Evolutionary conservation across 2,329 filamentous ascomycete genomes (phyloP), one percentile per base, ranked within the genome.

Genomic region (Fusarium begoniae): DNA sequence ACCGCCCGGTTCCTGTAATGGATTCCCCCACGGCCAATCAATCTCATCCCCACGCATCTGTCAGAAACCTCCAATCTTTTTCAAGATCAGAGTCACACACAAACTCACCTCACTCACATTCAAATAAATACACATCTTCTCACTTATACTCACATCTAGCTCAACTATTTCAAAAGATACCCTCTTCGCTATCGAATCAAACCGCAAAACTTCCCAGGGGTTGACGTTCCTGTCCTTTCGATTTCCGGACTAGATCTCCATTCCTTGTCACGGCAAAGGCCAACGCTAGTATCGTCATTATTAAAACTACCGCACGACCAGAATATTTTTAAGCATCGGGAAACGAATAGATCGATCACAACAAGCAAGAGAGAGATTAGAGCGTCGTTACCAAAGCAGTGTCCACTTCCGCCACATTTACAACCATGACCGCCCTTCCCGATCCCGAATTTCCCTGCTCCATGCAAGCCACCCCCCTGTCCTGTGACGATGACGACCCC

Each of bases 361-460:
- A 65, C 47, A 72, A 59, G 22, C 55, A 65, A 62, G 18, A 60
- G 37, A 61, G 37, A 61, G 41, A 72, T 68, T 54, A 54, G 37
- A 68, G 35, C 47, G 47, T 68, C 63, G 63, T 56, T 68, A 53
- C 47, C 44, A 38, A 48, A 61, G 63, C 59, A 58, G 71, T 68
- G 74, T 71, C 75, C 74, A 79, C 64, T 35, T 62, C 56, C 44
- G 44, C 60, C 41, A 58, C 30, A 56, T 15, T 30, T 24, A 66
- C 55, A 68, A 63, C 74, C 80, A 87, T 86, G 84, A 80, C 83
- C 70, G 79, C 79, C 75, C 76, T 81, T 66, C 67, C 72, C 68
- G 86, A 88, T 74, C 75, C 84, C 54, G 84, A 86, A 22, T 92
- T 92, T 77, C 90, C 91, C 58, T 92, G 90, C 82, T 87, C 88